These are phyloP conservation scores for Tetraselmis striata DNA, from an alignment of 139 green algal species.

Conservation along the genomic window DNA sequence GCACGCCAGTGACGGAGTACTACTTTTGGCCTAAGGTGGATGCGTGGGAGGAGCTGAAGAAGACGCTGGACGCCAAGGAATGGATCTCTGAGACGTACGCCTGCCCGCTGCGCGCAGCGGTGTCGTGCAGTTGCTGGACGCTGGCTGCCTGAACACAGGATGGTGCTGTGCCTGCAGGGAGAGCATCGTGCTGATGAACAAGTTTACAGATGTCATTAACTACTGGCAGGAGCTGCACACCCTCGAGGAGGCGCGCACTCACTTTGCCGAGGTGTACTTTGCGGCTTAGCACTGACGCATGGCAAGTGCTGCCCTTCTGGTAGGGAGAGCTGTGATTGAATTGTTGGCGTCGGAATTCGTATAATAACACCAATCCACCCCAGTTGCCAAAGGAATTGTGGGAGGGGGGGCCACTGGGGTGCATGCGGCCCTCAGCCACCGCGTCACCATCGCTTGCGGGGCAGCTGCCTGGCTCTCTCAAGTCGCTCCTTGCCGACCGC, in stretches of 20 bases:
- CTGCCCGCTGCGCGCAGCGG: neutral
- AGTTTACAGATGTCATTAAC: neutral
- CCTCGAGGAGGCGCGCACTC: neutral
- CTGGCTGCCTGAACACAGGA: too few relatives aligned
- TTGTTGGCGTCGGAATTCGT: too few relatives aligned
- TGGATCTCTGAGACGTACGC: neutral
- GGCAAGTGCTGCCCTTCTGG: too few relatives aligned
- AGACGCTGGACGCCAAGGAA: neutral
- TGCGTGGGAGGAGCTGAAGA: neutral
- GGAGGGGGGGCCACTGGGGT: too few relatives aligned
- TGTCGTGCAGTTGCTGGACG: too few relatives aligned
- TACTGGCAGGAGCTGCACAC: neutral
- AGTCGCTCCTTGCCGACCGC: conserved; percentile 12
- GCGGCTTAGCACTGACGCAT: neutral
- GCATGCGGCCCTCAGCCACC: too few relatives aligned
- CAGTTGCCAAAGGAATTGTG: too few relatives aligned
- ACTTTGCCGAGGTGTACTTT: neutral
- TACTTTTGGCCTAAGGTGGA: neutral
- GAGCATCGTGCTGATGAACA: neutral
- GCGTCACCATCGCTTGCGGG: too few relatives aligned
- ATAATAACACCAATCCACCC: too few relatives aligned
- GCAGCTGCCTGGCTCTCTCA: too few relatives aligned
- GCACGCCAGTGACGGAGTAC: neutral
- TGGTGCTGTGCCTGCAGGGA: neutral
- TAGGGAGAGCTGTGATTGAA: too few relatives aligned